Conservation (phyloP, 208 protist species). For the Acanthamoeba castellanii region DNA sequence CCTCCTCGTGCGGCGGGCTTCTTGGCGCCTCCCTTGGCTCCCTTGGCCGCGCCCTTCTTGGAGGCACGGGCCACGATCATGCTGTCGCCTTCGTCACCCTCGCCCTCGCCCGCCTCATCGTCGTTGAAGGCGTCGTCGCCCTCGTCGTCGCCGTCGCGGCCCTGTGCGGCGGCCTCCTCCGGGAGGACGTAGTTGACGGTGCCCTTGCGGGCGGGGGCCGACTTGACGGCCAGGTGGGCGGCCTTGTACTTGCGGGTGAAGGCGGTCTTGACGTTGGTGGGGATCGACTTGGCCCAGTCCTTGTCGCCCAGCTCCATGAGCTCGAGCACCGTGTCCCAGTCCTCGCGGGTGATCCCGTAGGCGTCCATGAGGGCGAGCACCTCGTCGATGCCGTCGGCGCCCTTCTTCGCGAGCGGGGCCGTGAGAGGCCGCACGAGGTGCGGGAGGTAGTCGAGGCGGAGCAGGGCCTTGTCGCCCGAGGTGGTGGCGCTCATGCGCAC, state of each 20-base stretch:
- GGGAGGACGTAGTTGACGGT: conserved; percentile 62
- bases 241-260: conserved; percentile 78
- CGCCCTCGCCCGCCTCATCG: background rate
- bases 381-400: conserved; percentile 72
- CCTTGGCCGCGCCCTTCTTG: background rate
- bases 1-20: background rate
- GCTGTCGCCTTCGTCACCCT: background rate
- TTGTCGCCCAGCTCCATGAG: conserved; percentile 47
- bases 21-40: background rate
- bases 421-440: conserved; percentile 71
- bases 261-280: conserved; percentile 74
- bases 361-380: conserved; percentile 79
- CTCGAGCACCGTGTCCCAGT: conserved; percentile 77
- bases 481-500: conserved; percentile 69
- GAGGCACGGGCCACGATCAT: background rate
- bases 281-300: conserved; percentile 40
- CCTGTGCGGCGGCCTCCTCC: conserved; percentile 29
- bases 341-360: conserved; percentile 79
- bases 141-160: background rate
- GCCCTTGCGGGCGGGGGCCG: conserved; percentile 19
- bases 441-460: conserved; percentile 72
- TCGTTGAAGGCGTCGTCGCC: background rate
- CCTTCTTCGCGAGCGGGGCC: conserved; percentile 67
- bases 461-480: conserved; percentile 21
- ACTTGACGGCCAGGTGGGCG: conserved; percentile 58